These are phyloP conservation scores for Albatrellus sp. DNA, from an alignment of 1,284 basidiomycete genomes.

Conservation along the genomic window DNA sequence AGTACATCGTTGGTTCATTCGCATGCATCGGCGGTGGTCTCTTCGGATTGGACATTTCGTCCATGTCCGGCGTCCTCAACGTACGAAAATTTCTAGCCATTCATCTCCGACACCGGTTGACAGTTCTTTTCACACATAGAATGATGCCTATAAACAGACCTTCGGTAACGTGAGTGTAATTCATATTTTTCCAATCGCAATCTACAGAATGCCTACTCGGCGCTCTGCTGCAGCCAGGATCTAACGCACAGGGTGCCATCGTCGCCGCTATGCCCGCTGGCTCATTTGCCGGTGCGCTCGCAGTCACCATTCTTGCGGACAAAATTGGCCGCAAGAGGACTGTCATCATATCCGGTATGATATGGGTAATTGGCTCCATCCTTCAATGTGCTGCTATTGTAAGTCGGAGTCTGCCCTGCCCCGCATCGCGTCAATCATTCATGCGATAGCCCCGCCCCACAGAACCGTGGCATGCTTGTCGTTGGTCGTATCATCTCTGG, in stretches of 20 bases:
- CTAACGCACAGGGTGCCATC: conserved; percentile 57
- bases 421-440: neutral
- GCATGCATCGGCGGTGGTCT: conserved; percentile 72
- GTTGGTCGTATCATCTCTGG: conserved; percentile 56
- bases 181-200: neutral
- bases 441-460: conserved; percentile 1
- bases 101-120: neutral
- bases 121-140: conserved; percentile 23
- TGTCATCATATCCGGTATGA: conserved; percentile 47
- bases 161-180: conserved; percentile 32
- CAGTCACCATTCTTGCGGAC: conserved; percentile 52
- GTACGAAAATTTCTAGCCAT: conserved; percentile 23
- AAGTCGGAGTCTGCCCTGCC: neutral
- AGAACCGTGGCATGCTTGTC: conserved; percentile 33
- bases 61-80: conserved; percentile 68
- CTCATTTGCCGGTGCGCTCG: conserved; percentile 49
- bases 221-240: conserved; percentile 25
- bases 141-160: conserved; percentile 37
- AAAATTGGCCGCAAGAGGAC: conserved; percentile 52
- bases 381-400: conserved; percentile 51
- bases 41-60: conserved; percentile 71
- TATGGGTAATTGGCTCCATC: conserved; percentile 65
- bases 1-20: conserved; percentile 63
- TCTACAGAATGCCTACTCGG: neutral
- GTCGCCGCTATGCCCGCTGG: conserved; percentile 71